A percentile compares a stretch with the other conserved stretches of the same genome.
Evolutionary conservation across 345 rosid genomes (phyloP).

Genomic region (Eucalyptus leucophloia): DNA sequence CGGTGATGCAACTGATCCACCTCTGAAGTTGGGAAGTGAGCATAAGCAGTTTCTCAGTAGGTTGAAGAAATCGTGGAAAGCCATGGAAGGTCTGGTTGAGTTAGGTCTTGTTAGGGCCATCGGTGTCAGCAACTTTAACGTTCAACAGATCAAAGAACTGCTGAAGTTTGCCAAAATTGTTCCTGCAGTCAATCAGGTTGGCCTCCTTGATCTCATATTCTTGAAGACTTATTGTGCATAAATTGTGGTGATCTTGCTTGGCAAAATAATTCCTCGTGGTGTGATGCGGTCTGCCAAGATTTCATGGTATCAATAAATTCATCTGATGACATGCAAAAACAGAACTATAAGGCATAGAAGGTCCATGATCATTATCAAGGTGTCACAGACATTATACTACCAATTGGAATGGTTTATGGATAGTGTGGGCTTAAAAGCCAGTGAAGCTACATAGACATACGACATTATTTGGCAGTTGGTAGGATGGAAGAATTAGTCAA

Average conservation of each 20-base stretch:
- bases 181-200: conserved; percentile 58
- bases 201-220: background rate
- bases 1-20: conserved; percentile 63
- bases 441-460: background rate
- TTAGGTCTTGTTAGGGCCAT: conserved; percentile 41
- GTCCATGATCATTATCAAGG: background rate
- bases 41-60: conserved; percentile 40
- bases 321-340: background rate
- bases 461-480: background rate
- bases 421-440: background rate
- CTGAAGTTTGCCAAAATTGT: conserved; percentile 42
- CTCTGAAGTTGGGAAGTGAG: conserved; percentile 42
- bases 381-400: background rate
- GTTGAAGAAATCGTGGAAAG: conserved; percentile 53
- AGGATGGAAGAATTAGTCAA: background rate
- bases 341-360: background rate
- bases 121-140: conserved; percentile 45
- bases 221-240: background rate
- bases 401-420: background rate
- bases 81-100: conserved; percentile 47
- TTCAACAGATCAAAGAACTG: conserved; percentile 44
- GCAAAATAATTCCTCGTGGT: background rate
- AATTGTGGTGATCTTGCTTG: background rate
- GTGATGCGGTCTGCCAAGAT: background rate
- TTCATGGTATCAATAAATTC: background rate